phyloP scores from a whole-genome alignment of 2,329 filamentous ascomycete genomes.

The Seiridium unicorne region DNA sequence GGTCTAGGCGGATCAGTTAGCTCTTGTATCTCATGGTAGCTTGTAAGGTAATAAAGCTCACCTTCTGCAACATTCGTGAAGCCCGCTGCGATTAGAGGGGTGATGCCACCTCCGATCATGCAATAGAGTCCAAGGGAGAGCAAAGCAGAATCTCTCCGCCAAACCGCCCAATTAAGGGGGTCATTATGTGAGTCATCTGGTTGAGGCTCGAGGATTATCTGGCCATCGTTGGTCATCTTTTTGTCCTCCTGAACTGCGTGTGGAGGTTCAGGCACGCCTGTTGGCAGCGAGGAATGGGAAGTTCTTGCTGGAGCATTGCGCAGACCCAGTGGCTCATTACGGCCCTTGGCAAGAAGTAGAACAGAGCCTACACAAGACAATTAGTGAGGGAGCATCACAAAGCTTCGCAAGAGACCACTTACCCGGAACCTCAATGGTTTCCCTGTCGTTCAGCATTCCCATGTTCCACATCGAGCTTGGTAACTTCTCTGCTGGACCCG shows the following conservation, averaged over 20 bases:
- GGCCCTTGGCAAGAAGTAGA: slow-evolving; percentile 51
- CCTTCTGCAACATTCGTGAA: slow-evolving; percentile 74
- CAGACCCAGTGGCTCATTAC: slow-evolving; percentile 59
- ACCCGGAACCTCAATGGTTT: slow-evolving; percentile 88
- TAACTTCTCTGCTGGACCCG: slow-evolving; percentile 10
- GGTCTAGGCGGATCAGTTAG: slow-evolving; percentile 32
- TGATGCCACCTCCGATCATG: slow-evolving; percentile 91
- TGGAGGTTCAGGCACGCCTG: slow-evolving; percentile 37
- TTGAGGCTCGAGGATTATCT: slow-evolving; percentile 86
- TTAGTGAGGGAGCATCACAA: slow-evolving; percentile 3
- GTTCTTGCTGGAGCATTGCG: slow-evolving; percentile 55
- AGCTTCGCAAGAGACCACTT: slow-evolving; percentile 22
- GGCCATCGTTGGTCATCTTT: slow-evolving; percentile 79
- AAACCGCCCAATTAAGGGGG: slow-evolving; percentile 85
- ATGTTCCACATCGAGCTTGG: slow-evolving; percentile 50
- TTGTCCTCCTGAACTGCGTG: slow-evolving; percentile 36
- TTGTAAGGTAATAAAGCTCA: slow-evolving; percentile 34
- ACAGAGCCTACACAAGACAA: slow-evolving; percentile 49
- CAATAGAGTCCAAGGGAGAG: slow-evolving; percentile 87
- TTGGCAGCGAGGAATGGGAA: slow-evolving; percentile 56
- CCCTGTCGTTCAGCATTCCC: slow-evolving; percentile 78
- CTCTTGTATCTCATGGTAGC: background rate
- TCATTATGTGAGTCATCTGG: slow-evolving; percentile 90
- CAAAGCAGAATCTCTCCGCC: slow-evolving; percentile 77
- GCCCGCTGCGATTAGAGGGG: slow-evolving; percentile 83